phyloP scores from a whole-genome alignment of 129 eudicot genomes.

The Heracleum sosnowskyi region DNA sequence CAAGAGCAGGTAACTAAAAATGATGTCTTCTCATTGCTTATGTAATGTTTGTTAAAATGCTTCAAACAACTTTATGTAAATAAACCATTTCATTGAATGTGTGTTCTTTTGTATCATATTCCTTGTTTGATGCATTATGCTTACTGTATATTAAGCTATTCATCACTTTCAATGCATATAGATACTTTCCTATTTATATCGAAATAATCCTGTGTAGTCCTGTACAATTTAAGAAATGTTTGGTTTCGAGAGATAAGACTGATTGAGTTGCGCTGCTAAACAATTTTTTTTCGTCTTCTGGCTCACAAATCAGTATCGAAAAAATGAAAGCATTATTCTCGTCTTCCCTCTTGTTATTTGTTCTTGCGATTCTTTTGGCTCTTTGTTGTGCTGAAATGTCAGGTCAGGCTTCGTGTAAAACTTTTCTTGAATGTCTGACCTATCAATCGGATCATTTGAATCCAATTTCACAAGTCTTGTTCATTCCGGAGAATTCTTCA shows the following conservation, averaged over 20 bases:
- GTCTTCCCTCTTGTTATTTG: background rate
- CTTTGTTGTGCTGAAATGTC: background rate
- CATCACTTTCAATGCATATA: background rate
- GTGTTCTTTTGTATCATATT: background rate
- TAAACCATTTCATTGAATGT: background rate
- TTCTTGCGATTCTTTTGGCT: background rate
- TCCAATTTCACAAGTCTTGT: background rate
- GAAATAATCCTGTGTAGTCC: too few species aligned
- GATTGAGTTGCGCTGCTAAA: background rate
- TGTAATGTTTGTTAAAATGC: background rate
- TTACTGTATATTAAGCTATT: background rate
- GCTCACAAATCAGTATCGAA: background rate
- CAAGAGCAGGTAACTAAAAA: too few species aligned
- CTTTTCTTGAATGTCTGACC: constrained; percentile 19
- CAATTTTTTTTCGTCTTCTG: background rate
- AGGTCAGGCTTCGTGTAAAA: background rate
- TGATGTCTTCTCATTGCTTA: background rate
- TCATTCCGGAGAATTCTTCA: constrained; percentile 14
- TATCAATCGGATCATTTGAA: background rate
- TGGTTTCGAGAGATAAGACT: background rate
- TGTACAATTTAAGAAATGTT: too few species aligned
- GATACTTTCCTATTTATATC: too few species aligned
- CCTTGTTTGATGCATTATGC: background rate
- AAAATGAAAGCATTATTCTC: background rate
- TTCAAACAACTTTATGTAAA: background rate